Base-by-base conservation (phyloP, 495 filamentous ascomycete species). In the Penicillium bialowiezense region DNA sequence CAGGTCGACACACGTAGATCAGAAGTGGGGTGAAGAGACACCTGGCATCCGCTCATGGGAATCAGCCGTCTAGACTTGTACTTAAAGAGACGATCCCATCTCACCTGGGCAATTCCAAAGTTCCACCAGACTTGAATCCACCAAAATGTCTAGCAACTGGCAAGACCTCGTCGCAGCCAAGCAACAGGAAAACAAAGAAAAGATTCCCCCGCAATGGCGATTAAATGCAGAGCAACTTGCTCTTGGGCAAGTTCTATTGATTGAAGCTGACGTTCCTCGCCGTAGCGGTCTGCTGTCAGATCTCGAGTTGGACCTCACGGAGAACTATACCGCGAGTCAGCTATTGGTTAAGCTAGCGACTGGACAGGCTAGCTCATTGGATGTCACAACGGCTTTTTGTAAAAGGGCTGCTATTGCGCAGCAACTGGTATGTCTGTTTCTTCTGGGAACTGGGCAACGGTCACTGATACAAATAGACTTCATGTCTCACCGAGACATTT, bases 241-340 rank as follows among this genome's bases (percentile, higher is more conserved):
- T 1, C 28, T 54, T 0, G 36, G 44, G 2, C 38, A 52, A n/a
- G 37, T 52, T 10, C 10, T 29, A n/a, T 43, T 65, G 6, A 14
- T 67, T 3, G 56, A 61, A 5, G 50, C 40, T 5, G 39, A 56
- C 35, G 40, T 63, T 3, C 55, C 58, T 0, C 49, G 51, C 12
- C 46, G 43, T 10, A 52, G 67, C 32, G 57, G 57, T 0, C 31
- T 69, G 10, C 44, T 67, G 3, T 59, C 63, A 1, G 44, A 56
- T 1, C 29, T 56, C 14, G 81, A 85, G 50, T 48, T 81, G 17
- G 59, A 69, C 17, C 74, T 84, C 44, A 84, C 81, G 0, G 68
- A 73, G 42, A 71, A 67, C 12, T 68, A 71, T 53, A 67, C 78
- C 48, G 80, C 78, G 17, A 64, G 61, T 1, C 60, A 67, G 7